Evolutionary conservation across 306 rosid genomes (phyloP), one percentile per base, ranked within the genome.

Genomic region (Vachellia collinsii): DNA sequence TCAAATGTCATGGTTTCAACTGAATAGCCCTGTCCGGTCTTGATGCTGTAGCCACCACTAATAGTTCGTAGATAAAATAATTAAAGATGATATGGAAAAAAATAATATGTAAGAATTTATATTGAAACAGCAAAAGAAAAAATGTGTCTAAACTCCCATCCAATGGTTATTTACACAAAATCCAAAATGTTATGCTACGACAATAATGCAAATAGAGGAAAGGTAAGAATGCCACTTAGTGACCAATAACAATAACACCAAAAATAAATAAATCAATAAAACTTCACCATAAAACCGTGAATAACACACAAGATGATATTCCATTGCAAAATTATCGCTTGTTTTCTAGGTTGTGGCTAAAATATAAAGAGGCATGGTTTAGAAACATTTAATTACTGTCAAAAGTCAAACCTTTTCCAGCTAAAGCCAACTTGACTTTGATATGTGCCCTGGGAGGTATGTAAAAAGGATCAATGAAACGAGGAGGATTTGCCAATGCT

Each of bases 41-140:
- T 96, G 90, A 92, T 96, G 90, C 93, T 96, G 92, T 96, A 96
- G 91, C 99, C 98, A 68, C 98, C 99, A 85, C 97, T 93, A 81
- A 72, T 47, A 63, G 76, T 78, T 87, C 25, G 74, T 36, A 83
- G 7, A 77, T 29, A 76, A 66, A 76, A 42, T 4, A 19, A 39
- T 65, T 22, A 47, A 71, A 76, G 17, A 41, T 36, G 36, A 29
- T 3, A 29, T 38, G 51, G 20, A 54, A 62, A 68, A 29, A 77
- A 79, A 29, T 29, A 29, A 29, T 64, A 19, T 63, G 65, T 16
- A 22, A 12, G 10, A 25, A 36, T 61, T 12, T 70, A 25, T 58
- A 69, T 65, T 61, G 74, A 58, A 43, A 77, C 39, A 67, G 23
- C 16, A 59, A 58, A 62, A 39, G 14, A 10, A 54, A 75, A 65